phyloP scores from a whole-genome alignment of 2,329 filamentous ascomycete species.

The Colletotrichum lini region DNA sequence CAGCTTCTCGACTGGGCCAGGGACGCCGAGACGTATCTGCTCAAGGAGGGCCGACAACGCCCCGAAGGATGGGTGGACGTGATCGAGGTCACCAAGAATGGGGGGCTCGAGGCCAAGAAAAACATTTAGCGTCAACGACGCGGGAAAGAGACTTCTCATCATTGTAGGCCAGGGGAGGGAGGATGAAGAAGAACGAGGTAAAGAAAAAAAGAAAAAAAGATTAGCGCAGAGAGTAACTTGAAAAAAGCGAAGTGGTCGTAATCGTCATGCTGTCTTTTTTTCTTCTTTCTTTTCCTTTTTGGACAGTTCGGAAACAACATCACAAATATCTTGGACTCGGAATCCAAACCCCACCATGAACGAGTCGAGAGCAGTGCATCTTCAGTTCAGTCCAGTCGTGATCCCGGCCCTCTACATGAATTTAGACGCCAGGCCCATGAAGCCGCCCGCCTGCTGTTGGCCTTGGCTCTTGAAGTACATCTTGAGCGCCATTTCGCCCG shows the following conservation, averaged over 20 bases:
- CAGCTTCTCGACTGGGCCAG: conserved; percentile 72
- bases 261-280: not conserved
- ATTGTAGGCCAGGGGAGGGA: not conserved
- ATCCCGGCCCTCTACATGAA: conserved; percentile 52
- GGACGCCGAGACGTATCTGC: conserved; percentile 70
- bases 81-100: conserved; percentile 52
- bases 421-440: conserved; percentile 65
- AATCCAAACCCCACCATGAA: not conserved
- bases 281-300: not conserved
- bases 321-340: not conserved
- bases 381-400: not conserved
- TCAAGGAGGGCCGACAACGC: conserved; percentile 63
- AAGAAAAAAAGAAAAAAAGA: accelerated
- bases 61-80: conserved; percentile 74
- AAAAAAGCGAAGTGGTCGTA: too few relatives aligned
- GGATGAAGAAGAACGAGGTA: not conserved
- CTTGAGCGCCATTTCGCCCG: conserved; percentile 89
- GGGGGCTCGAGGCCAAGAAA: conserved; percentile 38
- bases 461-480: conserved; percentile 89
- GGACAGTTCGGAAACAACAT: too few relatives aligned
- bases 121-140: conserved; percentile 9
- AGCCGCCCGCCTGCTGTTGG: conserved; percentile 60
- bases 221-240: not conserved
- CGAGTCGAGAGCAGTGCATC: not conserved
- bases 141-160: not conserved